Evolutionary conservation across 176 grass and related monocot species (phyloP), one percentile per base, ranked within the genome.

Genomic region (Aegilops speltoides): DNA sequence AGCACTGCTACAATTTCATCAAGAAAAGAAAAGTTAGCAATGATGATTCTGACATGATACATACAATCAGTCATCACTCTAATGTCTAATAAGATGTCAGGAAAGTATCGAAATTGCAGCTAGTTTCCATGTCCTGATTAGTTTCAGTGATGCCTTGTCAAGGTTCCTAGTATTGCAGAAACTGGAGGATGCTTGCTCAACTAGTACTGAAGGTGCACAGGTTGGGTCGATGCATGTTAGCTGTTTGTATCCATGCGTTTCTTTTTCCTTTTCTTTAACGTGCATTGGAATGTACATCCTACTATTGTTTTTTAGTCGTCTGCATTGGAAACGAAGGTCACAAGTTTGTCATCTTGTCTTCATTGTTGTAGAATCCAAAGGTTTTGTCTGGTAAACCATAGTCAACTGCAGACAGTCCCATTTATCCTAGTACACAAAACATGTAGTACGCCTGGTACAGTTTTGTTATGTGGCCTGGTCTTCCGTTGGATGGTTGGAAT

Each of bases 401-500:
- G 73, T 76, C 72, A 75, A 75, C 40, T 75, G 41, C 41, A 75
- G 41, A 48, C 41, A 75, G 7, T 48, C 25, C 25, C 71, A 48
- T 28, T 14, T 74, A 26, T 74, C 24, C 16, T 54, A 54, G 50
- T 54, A 54, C 50, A 19, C 50, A 54, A 54, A 54, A 54, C 50
- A 54, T 54, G 50, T 19, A 52, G 48, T 17, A 54, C 16, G 50
- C 16, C 16, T 54, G 7, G 50, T 54, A 54, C 50, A 54, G 50
- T 54, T 54, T 54, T 54, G 50, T 54, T 54, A 54, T 54, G 16
- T 54, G 50, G 16, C 50, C 23, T 76, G 43, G 73, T 31, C 73
- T 76, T 76, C 25, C 13, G 10, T 75, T 52, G 43, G 73, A 76
- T 76, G 43, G 73, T 76, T 76, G 73, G 73, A 76, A 76, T 4